Evolutionary conservation across 2,329 filamentous ascomycete genomes (phyloP), one percentile per base, ranked within the genome.

Genomic region (Monosporascus sp.): DNA sequence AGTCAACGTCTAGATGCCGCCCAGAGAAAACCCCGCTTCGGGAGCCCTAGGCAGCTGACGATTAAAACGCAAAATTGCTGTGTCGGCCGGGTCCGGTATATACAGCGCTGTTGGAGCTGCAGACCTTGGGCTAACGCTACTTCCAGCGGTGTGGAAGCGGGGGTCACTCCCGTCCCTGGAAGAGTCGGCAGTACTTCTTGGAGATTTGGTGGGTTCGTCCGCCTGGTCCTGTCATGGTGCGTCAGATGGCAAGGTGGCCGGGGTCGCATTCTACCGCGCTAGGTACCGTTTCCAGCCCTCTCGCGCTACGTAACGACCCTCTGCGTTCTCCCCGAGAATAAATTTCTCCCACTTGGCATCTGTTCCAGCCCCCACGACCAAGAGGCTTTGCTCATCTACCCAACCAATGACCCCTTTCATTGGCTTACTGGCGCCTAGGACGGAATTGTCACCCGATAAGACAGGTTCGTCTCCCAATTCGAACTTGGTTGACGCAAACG

Each of bases 331-430:
- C n/a, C 79, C 79, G 50, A 95, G 75, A 20, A 86, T 76, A 63
- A 96, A 96, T 56, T 88, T 91, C 74, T 97, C 91, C 91, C 92
- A 97, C 49, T 88, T 80, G 17, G 88, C 88, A 66, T 94, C 89
- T 55, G 81, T 79, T 0, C 91, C 91, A 1, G 90, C 88, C 3
- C 91, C 88, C 49, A 96, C 77, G 1, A 96, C 85, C 1, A 92
- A 73, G 11, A 96, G 73, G 17, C 81, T 88, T 22, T 83, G 76
- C 58, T 96, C 88, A 59, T 84, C 80, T 9, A 85, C 79, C 91
- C 95, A 97, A 2, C 91, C 91, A 53, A 97, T 80, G 7, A 94
- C 74, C 0, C 94, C 94, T 68, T 96, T 96, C 11, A 85, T 81
- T 16, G 91, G 86, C 49, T 84, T 71, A 16, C 75, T 73, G 17